Evolutionary conservation across 257 asterid genomes (phyloP).

Genomic region (Solanum rostratum): DNA sequence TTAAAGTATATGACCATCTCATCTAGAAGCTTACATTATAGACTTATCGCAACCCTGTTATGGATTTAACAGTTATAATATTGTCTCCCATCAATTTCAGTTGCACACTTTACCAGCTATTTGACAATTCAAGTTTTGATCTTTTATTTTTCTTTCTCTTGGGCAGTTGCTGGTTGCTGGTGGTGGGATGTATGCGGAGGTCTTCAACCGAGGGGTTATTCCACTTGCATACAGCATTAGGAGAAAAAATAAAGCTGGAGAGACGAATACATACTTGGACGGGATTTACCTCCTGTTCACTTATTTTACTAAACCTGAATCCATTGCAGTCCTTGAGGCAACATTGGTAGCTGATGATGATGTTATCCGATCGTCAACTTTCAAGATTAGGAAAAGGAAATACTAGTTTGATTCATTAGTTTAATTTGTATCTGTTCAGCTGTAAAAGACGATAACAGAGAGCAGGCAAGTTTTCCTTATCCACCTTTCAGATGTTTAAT

Average conservation of each 20-base stretch:
- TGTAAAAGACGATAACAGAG: constrained; percentile 3
- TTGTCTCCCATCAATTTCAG: neutral
- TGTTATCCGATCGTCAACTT: constrained; percentile 63
- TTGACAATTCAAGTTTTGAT: neutral
- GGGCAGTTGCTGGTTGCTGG: constrained; percentile 87
- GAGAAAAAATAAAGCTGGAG: constrained; percentile 86
- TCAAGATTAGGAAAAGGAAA: constrained; percentile 81
- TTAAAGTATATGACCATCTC: neutral
- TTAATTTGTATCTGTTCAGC: neutral
- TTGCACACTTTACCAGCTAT: neutral
- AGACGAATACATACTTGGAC: constrained; percentile 80
- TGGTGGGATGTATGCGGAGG: constrained; percentile 95
- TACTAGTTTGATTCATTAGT: neutral
- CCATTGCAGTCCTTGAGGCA: constrained; percentile 35
- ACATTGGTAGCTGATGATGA: constrained; percentile 56
- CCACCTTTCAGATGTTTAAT: neutral
- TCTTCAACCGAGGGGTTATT: constrained; percentile 90
- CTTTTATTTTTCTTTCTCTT: neutral
- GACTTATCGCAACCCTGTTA: neutral
- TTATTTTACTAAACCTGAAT: constrained; percentile 86
- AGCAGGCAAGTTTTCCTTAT: neutral
- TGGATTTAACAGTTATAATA: neutral
- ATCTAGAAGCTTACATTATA: neutral
- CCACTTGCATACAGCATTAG: constrained; percentile 82
- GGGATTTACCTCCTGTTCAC: constrained; percentile 90